A percentile compares a stretch with the other conserved stretches of the same genome.
Evolutionary conservation across 2,329 filamentous ascomycete genomes (phyloP).

Genomic region (Chrysoporthe cubensis): DNA sequence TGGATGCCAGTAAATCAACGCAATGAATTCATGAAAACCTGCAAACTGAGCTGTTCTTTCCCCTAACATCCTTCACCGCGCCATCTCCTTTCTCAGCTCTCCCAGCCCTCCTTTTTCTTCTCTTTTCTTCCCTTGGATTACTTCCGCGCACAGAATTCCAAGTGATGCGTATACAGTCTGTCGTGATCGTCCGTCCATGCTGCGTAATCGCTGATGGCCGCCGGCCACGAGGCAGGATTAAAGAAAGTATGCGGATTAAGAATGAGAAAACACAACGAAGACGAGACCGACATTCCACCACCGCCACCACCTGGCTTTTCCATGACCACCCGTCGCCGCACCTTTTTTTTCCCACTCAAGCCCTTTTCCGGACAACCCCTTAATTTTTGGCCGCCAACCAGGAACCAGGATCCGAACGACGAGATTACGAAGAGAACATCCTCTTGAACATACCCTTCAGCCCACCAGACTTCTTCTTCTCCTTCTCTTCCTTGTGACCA

Average conservation of each 20-base stretch:
- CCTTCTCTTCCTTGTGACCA: constrained; percentile 24
- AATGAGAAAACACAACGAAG: constrained; percentile 9
- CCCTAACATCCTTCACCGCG: not conserved
- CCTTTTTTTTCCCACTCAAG: not conserved
- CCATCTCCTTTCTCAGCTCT: constrained; percentile 12
- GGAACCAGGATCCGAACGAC: not conserved
- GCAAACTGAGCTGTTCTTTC: not conserved
- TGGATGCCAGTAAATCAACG: not conserved
- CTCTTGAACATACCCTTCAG: constrained; percentile 30
- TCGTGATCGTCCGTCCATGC: not conserved
- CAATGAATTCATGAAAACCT: not conserved
- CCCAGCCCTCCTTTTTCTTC: constrained; percentile 24
- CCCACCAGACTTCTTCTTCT: constrained; percentile 28
- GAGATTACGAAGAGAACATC: constrained; percentile 23
- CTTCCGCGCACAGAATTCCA: constrained; percentile 2
- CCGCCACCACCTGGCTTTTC: constrained; percentile 1
- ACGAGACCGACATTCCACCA: not conserved
- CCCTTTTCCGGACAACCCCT: not conserved
- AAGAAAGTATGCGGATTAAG: constrained; percentile 15
- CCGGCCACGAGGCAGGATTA: not conserved
- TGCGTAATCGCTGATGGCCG: not conserved
- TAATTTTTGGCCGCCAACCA: not conserved
- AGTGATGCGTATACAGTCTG: constrained; percentile 13
- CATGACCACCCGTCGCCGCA: not conserved
- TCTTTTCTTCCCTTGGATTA: not conserved